Base-by-base conservation (phyloP, 2,329 filamentous ascomycete genomes). In the Claviceps digitariae region DNA sequence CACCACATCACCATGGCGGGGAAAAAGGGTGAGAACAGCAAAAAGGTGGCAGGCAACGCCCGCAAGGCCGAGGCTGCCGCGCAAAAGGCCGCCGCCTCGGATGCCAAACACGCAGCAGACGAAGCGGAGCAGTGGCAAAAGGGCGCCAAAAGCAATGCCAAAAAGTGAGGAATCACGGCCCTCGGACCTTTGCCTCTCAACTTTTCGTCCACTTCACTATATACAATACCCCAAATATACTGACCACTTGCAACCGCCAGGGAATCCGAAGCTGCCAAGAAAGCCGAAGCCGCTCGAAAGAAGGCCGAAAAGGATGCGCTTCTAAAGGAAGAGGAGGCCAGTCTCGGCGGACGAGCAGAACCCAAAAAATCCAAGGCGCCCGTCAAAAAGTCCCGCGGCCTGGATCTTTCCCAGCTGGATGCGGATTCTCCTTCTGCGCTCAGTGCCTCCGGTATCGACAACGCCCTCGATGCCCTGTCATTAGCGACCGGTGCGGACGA, bases 281-380 rank as follows among this genome's bases (percentile, higher is more conserved):
- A 94, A 61, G 84, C 86, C 38, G 89, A 90, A 52, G 87, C 86
- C 50, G 83, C 83, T 50, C 95, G 91, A 71, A 90, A 95, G 72
- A 97, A 95, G 72, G 91, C 90, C 51, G 93, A 97, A 67, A 86
- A 86, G 50, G 90, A 94, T 1, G 88, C 90, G 12, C 73, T 90
- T 25, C 72, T 90, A 40, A 84, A 82, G 54, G 90, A 87, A 65
- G 93, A 98, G 70, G 91, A 96, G 65, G 84, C 79, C 57, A 76
- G 61, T 61, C 66, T 79, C 54, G 72, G 78, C 61, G 71, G 79
- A 63, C 74, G 82, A 60, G 69, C 77, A 23, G 74, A 74, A 29
- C 78, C 81, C 52, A 89, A 88, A 70, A 83, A 84, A 60, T 71
- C 77, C 54, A 87, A 87, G 69, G 72, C 76, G 6, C 83, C 84